A percentile compares a stretch with the other conserved stretches of the same genome.
Evolutionary conservation across 495 filamentous ascomycete genomes (phyloP).

Genomic region (Lasiosphaeria miniovina): DNA sequence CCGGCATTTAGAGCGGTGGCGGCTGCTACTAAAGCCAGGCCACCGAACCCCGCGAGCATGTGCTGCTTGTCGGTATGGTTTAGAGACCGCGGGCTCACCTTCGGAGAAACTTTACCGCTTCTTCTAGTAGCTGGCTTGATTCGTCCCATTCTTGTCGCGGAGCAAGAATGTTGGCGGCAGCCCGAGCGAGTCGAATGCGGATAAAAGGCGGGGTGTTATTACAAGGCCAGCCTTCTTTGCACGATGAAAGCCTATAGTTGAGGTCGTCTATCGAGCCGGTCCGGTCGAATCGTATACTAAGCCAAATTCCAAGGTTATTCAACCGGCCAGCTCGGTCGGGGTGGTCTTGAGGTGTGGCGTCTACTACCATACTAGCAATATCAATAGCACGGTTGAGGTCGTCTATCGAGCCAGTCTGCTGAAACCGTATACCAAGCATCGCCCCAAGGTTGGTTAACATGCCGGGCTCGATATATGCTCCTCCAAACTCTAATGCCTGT

Average conservation of each 20-base stretch:
- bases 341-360: constrained; percentile 5
- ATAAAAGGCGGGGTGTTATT: constrained; percentile 2
- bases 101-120: constrained; percentile 18
- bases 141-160: background rate
- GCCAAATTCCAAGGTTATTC: constrained; percentile 4
- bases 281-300: constrained; percentile 6
- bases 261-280: constrained; percentile 14
- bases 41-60: constrained; percentile 15
- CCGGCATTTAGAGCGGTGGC: constrained; percentile 21
- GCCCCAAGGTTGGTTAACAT: constrained; percentile 10
- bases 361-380: background rate
- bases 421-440: constrained; percentile 1
- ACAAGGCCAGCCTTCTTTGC: constrained; percentile 15
- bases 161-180: background rate
- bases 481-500: constrained; percentile 1
- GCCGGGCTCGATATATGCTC: constrained; percentile 3
- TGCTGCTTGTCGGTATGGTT: constrained; percentile 25
- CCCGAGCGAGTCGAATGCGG: constrained; percentile 7
- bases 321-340: constrained; percentile 2
- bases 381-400: constrained; percentile 9
- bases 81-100: constrained; percentile 14
- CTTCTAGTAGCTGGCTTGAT: background rate
- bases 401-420: background rate
- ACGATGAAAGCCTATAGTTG: constrained; percentile 1
- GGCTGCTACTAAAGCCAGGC: constrained; percentile 21